phyloP scores from a whole-genome alignment of 139 green algal species.

The Ettlia oleoabundans region DNA sequence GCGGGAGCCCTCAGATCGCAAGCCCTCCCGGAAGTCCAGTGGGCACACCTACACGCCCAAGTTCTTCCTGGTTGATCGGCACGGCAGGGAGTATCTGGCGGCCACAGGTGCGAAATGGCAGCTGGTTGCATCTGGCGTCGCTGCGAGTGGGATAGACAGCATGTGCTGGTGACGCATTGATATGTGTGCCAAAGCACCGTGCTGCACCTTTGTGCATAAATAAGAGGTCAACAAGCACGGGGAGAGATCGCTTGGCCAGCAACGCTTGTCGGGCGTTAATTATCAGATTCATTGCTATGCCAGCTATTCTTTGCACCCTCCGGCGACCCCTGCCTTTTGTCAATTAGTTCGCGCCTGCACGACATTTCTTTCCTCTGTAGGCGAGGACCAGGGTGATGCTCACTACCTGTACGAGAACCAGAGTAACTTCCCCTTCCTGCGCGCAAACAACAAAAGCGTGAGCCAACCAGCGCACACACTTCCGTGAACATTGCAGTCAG shows the following conservation, averaged over 20 bases:
- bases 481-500: not conserved
- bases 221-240: no score
- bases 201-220: no score
- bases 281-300: no score
- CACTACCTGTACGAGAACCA: constrained; percentile 61
- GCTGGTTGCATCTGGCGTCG: not conserved
- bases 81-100: constrained; percentile 45
- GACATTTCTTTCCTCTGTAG: not conserved
- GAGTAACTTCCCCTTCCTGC: constrained; percentile 41
- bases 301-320: no score
- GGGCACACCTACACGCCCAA: constrained; percentile 42
- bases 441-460: constrained; percentile 35
- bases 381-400: constrained; percentile 61
- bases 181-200: no score
- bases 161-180: not conserved
- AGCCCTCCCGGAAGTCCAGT: constrained; percentile 16
- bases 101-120: constrained; percentile 14
- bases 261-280: no score
- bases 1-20: constrained; percentile 1
- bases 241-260: no score
- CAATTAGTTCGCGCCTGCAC: not conserved
- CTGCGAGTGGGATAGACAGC: not conserved
- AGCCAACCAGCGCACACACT: not conserved
- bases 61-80: constrained; percentile 52
- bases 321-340: not conserved